Evolutionary conservation across 2,329 filamentous ascomycete genomes (phyloP).

Genomic region (Colletotrichum agaves): DNA sequence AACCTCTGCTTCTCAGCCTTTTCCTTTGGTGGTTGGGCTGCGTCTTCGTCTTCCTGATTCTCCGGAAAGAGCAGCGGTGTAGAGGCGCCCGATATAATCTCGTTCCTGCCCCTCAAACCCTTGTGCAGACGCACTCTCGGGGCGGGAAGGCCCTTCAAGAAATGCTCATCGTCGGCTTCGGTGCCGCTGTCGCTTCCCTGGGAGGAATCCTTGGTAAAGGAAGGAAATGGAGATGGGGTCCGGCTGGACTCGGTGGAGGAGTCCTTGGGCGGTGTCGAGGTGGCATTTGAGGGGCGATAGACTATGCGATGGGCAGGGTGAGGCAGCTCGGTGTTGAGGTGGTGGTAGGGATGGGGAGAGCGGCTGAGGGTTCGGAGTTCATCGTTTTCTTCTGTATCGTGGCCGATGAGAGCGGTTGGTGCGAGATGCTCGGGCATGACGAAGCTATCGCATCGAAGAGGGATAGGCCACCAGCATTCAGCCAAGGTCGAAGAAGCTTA

Average conservation of each 20-base stretch:
- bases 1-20: slow-evolving; percentile 21
- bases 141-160: slow-evolving; percentile 85
- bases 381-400: slow-evolving; percentile 50
- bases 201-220: slow-evolving; percentile 62
- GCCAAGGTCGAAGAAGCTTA: slow-evolving; percentile 2
- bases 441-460: slow-evolving; percentile 43
- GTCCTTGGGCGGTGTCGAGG: slow-evolving; percentile 27
- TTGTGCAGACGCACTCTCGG: slow-evolving; percentile 80
- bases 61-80: slow-evolving; percentile 66
- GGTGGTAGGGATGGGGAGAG: slow-evolving; percentile 76
- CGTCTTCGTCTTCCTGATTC: slow-evolving; percentile 52
- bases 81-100: slow-evolving; percentile 62
- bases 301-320: slow-evolving; percentile 56
- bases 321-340: slow-evolving; percentile 65
- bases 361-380: slow-evolving; percentile 63
- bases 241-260: slow-evolving; percentile 40
- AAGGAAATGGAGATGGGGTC: slow-evolving; percentile 41
- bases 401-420: slow-evolving; percentile 47
- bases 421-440: slow-evolving; percentile 60
- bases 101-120: slow-evolving; percentile 74
- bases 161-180: slow-evolving; percentile 93
- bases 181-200: slow-evolving; percentile 89
- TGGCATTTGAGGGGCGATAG: slow-evolving; percentile 38
- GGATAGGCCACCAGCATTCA: slow-evolving; percentile 18
- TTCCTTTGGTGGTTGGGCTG: slow-evolving; percentile 23